Conservation (phyloP, 2,329 filamentous ascomycete genomes). For the Raffaelea arxii region DNA sequence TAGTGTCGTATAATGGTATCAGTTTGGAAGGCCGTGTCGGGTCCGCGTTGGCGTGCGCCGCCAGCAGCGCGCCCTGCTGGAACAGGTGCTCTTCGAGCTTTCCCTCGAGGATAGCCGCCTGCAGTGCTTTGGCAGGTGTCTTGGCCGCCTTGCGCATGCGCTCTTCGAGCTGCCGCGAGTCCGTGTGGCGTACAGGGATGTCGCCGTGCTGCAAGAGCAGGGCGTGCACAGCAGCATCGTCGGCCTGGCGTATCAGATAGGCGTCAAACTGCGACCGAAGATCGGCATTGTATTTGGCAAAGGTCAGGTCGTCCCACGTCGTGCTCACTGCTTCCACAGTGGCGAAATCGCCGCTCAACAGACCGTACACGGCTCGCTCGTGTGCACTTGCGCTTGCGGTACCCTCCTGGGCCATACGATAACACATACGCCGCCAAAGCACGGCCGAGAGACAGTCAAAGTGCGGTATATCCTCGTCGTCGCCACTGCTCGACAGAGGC, state of each 20-base stretch:
- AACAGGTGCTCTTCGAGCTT: conserved; percentile 48
- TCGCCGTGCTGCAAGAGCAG: conserved; percentile 12
- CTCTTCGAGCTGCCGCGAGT: not conserved
- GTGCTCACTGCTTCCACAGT: conserved; percentile 55
- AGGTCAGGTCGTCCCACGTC: conserved; percentile 33
- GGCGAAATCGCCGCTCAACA: conserved; percentile 75
- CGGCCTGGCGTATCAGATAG: conserved; percentile 14
- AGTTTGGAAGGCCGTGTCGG: conserved; percentile 26
- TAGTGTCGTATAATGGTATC: conserved; percentile 26
- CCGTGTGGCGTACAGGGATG: conserved; percentile 4
- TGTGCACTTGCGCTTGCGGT: conserved; percentile 61
- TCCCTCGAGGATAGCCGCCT: conserved; percentile 63
- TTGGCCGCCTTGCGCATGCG: conserved; percentile 26
- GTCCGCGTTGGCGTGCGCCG: conserved; percentile 31
- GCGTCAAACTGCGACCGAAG: conserved; percentile 16
- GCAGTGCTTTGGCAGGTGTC: conserved; percentile 62
- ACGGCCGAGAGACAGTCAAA: conserved; percentile 36
- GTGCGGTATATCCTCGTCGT: conserved; percentile 30
- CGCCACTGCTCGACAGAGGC: conserved; percentile 42
- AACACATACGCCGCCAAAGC: conserved; percentile 75
- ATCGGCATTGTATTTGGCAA: conserved; percentile 16
- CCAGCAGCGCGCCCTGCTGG: conserved; percentile 46
- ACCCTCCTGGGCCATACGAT: conserved; percentile 57
- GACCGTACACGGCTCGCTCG: conserved; percentile 81
- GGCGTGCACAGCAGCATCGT: conserved; percentile 10